Conservation (phyloP, 1,284 basidiomycete genomes). For the Moesziomyces globuligerus region DNA sequence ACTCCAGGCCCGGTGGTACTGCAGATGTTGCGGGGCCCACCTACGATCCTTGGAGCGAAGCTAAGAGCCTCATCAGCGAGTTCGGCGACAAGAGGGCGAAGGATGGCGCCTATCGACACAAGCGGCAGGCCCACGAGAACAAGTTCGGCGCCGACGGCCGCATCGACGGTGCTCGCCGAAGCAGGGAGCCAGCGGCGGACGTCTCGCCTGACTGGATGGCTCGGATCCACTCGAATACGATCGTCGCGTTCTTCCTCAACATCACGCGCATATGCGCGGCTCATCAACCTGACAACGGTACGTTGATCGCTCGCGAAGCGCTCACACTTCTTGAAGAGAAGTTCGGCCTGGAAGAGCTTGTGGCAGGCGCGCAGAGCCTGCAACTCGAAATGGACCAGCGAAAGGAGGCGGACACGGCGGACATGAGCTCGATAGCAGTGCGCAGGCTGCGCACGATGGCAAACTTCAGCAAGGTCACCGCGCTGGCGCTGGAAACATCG, state of each 20-base stretch:
- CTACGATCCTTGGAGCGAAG: conserved; percentile 31
- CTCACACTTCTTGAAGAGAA: conserved; percentile 15
- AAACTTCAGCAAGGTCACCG: conserved; percentile 4
- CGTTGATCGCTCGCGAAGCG: conserved; percentile 26
- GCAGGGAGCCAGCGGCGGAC: background rate
- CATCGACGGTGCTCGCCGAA: background rate
- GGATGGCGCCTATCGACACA: too few relatives aligned
- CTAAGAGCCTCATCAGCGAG: conserved; percentile 17
- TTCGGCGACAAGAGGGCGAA: conserved; percentile 9
- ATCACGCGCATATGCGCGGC: conserved; percentile 9
- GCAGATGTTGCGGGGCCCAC: background rate
- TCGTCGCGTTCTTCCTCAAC: conserved; percentile 10
- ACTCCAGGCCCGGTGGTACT: background rate
- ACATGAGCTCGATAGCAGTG: conserved; percentile 9
- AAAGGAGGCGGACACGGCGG: conserved; percentile 27
- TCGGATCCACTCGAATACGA: conserved; percentile 11
- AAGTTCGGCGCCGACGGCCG: background rate
- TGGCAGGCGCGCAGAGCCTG: background rate
- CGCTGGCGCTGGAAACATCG: conserved; percentile 26
- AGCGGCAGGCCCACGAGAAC: background rate
- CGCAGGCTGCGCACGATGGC: background rate
- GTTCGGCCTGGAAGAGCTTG: conserved; percentile 15
- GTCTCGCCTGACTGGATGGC: background rate
- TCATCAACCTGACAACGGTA: background rate
- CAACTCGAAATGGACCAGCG: background rate